Evolutionary conservation across 306 rosid genomes (phyloP).

Genomic region (Fragaria ananassa): DNA sequence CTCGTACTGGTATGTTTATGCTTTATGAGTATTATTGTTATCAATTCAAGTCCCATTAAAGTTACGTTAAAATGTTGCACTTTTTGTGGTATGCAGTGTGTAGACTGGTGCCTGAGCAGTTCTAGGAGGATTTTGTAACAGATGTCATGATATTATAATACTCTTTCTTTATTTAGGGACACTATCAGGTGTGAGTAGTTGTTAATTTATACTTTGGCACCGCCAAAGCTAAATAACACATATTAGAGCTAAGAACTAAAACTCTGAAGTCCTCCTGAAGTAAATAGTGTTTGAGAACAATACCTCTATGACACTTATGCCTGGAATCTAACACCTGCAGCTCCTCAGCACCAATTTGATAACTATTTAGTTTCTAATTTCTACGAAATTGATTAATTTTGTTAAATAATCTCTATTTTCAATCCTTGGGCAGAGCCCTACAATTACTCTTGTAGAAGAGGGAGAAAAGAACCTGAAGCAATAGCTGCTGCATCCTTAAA

Average conservation of each 20-base stretch:
- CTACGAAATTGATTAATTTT: conserved; percentile 8
- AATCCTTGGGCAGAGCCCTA: conserved; percentile 72
- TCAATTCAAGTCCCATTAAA: neutral
- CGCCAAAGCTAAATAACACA: neutral
- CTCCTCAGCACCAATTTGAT: neutral
- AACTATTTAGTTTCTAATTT: neutral
- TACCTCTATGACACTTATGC: neutral
- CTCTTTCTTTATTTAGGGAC: neutral
- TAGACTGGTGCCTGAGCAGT: neutral
- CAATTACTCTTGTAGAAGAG: conserved; percentile 86
- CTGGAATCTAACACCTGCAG: neutral
- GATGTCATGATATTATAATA: neutral
- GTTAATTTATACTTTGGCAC: neutral
- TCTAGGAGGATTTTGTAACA: neutral
- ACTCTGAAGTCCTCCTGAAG: neutral
- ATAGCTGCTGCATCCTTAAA: conserved; percentile 92
- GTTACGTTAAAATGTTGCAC: neutral
- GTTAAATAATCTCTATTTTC: conserved; percentile 22
- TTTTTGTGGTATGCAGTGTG: neutral
- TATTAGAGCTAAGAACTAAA: neutral
- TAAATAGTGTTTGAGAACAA: neutral
- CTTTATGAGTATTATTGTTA: conserved; percentile 1
- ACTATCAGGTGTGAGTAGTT: neutral
- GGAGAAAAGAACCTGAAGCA: conserved; percentile 95
- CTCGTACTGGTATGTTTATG: conserved; percentile 75